Conservation (phyloP, 768 basidiomycete genomes). For the Termitomyces sp. region DNA sequence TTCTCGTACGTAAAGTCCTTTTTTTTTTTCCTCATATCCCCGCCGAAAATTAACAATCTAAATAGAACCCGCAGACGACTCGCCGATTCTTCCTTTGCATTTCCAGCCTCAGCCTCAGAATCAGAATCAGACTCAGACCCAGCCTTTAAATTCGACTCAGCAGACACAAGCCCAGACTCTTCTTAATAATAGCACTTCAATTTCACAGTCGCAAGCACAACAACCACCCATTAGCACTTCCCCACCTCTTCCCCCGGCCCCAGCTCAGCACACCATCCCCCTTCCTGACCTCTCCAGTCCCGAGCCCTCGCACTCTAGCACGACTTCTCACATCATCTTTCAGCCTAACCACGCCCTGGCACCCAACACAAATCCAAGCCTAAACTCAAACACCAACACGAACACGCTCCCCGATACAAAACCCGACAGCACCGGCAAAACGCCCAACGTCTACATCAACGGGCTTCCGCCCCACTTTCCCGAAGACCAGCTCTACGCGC, state of each 20-base stretch:
- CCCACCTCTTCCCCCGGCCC: conserved; percentile 23
- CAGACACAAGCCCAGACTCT: conserved; percentile 1
- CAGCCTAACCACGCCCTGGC: neutral
- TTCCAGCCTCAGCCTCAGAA: neutral
- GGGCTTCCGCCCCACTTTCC: conserved; percentile 81
- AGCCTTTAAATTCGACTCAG: neutral
- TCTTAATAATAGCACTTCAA: neutral
- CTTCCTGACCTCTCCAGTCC: conserved; percentile 24
- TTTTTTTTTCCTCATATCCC: no score
- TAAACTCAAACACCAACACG: no score
- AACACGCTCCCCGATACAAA: conserved; percentile 1
- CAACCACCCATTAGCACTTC: no score
- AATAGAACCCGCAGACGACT: no score
- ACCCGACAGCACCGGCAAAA: conserved; percentile 27
- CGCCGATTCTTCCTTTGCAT: neutral
- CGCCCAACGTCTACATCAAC: conserved; percentile 87
- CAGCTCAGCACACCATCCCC: conserved; percentile 29
- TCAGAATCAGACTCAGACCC: neutral
- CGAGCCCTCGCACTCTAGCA: neutral
- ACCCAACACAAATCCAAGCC: neutral
- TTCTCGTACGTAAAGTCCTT: neutral
- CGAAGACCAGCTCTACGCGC: conserved; percentile 72
- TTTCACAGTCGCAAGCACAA: no score
- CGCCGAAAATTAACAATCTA: no score
- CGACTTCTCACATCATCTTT: neutral